A percentile compares a stretch with the other conserved stretches of the same genome.
phyloP scores from a whole-genome alignment of 2,329 filamentous ascomycete species.

The Acarospora socialis region DNA sequence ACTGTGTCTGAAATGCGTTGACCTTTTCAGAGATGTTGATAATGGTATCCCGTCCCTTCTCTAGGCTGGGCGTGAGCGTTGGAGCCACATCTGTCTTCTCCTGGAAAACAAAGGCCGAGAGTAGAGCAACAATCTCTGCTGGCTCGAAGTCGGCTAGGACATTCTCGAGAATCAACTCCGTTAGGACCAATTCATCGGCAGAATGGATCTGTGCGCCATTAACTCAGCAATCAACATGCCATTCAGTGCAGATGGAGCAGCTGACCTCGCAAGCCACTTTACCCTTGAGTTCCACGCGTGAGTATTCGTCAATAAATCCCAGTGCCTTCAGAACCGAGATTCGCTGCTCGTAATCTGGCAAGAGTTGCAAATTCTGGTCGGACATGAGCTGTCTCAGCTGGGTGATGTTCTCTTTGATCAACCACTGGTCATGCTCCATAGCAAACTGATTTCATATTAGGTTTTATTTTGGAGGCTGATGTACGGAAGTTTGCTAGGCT shows the following conservation, averaged over 20 bases:
- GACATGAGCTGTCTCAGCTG: slow-evolving; percentile 80
- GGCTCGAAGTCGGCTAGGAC: slow-evolving; percentile 90
- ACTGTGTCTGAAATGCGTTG: slow-evolving; percentile 72
- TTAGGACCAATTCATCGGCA: slow-evolving; percentile 88
- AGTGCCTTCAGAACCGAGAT: slow-evolving; percentile 85
- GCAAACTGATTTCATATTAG: slow-evolving; percentile 49
- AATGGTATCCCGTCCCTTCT: slow-evolving; percentile 72
- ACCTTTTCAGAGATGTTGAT: slow-evolving; percentile 85
- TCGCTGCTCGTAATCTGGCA: slow-evolving; percentile 93
- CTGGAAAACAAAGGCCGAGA: slow-evolving; percentile 94
- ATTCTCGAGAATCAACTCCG: slow-evolving; percentile 91
- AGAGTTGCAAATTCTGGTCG: slow-evolving; percentile 86
- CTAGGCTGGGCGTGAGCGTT: slow-evolving; percentile 65
- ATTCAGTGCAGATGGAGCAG: slow-evolving; percentile 2
- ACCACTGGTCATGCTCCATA: slow-evolving; percentile 93
- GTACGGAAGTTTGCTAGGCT: slow-evolving; percentile 27
- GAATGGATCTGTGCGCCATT: slow-evolving; percentile 57
- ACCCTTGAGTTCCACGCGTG: slow-evolving; percentile 86
- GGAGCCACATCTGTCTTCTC: slow-evolving; percentile 82
- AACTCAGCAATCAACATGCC: slow-evolving; percentile 10
- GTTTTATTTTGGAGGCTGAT: not conserved
- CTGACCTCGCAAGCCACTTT: slow-evolving; percentile 84
- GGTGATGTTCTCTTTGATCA: slow-evolving; percentile 85
- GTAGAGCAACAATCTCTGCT: slow-evolving; percentile 85
- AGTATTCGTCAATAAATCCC: slow-evolving; percentile 75